Evolutionary conservation across 75 land plant genomes (phyloP).

Genomic region (Picea glauca): DNA sequence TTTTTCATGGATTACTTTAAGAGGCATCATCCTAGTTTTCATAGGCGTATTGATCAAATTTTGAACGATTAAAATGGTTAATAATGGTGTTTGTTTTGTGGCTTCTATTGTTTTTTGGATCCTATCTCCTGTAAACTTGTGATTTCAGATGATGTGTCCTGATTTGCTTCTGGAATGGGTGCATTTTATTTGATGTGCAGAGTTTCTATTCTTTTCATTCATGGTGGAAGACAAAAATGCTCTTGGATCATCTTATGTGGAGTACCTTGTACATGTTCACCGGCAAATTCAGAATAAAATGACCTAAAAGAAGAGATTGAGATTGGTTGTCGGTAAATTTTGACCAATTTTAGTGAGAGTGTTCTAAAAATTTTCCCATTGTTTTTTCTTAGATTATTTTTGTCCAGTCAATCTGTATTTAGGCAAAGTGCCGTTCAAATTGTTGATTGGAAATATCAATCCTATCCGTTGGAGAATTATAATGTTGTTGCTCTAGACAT

Average conservation of each 20-base stretch:
- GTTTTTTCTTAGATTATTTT: background rate
- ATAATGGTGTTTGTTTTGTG: background rate
- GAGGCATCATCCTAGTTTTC: background rate
- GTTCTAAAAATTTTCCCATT: background rate
- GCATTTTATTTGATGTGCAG: slow-evolving; percentile 31
- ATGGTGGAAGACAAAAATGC: slow-evolving; percentile 84
- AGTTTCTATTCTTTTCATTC: slow-evolving; percentile 67
- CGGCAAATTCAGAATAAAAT: slow-evolving; percentile 87
- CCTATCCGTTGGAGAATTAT: background rate
- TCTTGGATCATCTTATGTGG: slow-evolving; percentile 77
- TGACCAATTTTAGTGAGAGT: background rate
- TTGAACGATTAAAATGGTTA: background rate
- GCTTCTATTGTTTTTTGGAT: background rate
- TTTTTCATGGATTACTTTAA: background rate
- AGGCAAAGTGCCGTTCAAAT: background rate
- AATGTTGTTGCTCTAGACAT: background rate
- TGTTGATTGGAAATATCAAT: background rate
- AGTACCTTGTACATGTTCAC: slow-evolving; percentile 86
- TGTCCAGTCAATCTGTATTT: background rate
- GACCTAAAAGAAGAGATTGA: slow-evolving; percentile 30
- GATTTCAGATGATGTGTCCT: background rate
- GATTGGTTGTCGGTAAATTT: slow-evolving; percentile 3
- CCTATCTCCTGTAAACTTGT: background rate
- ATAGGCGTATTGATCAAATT: background rate
- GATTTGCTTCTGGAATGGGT: background rate